Evolutionary conservation across 2,329 filamentous ascomycete species (phyloP).

Genomic region (Talaromyces sp.): DNA sequence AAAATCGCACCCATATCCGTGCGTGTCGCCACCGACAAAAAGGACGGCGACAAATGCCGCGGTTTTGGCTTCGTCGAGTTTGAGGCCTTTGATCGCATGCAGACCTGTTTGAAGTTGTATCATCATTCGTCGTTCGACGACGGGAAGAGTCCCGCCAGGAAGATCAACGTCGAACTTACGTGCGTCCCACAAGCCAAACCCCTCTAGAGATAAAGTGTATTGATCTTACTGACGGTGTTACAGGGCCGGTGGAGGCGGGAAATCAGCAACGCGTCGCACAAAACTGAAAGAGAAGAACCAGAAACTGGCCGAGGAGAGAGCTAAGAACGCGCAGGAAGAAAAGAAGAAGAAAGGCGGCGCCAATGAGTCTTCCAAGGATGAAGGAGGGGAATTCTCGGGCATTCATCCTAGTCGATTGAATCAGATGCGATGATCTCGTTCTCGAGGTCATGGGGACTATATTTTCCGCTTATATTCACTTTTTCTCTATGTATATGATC

Average conservation of each 20-base stretch:
- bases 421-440: conserved; percentile 25
- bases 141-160: conserved; percentile 55
- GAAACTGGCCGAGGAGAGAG: conserved; percentile 69
- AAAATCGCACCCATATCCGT: conserved; percentile 67
- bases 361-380: conserved; percentile 25
- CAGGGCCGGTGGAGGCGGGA: conserved; percentile 78
- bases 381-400: conserved; percentile 30
- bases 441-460: neutral
- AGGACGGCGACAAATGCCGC: conserved; percentile 60
- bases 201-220: neutral
- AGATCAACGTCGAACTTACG: conserved; percentile 92
- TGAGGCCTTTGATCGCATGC: conserved; percentile 79
- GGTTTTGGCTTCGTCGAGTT: conserved; percentile 90
- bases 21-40: conserved; percentile 68
- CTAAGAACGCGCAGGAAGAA: conserved; percentile 49
- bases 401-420: conserved; percentile 46
- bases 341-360: conserved; percentile 40
- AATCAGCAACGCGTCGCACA: conserved; percentile 64
- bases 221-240: neutral
- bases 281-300: conserved; percentile 84
- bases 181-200: conserved; percentile 43
- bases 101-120: conserved; percentile 84
- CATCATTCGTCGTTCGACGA: conserved; percentile 77
- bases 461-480: neutral
- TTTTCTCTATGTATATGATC: neutral